Evolutionary conservation across 2,329 filamentous ascomycete genomes (phyloP).

Genomic region (Trichoderma citrinoviride): DNA sequence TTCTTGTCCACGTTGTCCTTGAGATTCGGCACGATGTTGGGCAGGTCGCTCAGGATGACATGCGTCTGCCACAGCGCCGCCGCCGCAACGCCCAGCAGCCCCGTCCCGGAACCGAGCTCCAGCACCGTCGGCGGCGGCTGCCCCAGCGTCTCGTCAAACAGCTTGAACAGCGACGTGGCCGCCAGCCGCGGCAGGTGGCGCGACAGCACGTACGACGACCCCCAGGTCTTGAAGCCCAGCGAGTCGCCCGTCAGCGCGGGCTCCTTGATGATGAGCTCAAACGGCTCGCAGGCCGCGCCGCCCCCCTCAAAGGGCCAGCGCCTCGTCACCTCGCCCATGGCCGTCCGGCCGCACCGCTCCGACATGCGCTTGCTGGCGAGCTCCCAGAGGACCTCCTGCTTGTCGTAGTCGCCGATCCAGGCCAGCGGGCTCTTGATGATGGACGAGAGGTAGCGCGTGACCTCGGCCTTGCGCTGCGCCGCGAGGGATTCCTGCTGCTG

Average conservation of each 20-base stretch:
- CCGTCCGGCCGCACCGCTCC: conserved; percentile 75
- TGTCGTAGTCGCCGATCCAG: conserved; percentile 67
- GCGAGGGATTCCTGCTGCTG: conserved; percentile 44
- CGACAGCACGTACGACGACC: conserved; percentile 81
- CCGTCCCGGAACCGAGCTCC: conserved; percentile 87
- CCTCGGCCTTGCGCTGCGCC: conserved; percentile 45
- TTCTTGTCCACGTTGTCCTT: conserved; percentile 70
- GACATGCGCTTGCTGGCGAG: conserved; percentile 75
- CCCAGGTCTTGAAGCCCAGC: conserved; percentile 93
- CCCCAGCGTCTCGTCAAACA: conserved; percentile 41
- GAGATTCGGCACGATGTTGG: conserved; percentile 79
- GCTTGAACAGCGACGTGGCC: conserved; percentile 43
- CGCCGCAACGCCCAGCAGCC: conserved; percentile 83
- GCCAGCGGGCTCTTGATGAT: conserved; percentile 64
- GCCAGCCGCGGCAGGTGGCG: conserved; percentile 59
- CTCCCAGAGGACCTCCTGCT: conserved; percentile 71
- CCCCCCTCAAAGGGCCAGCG: conserved; percentile 49
- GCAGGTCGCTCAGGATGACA: conserved; percentile 78
- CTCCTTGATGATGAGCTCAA: conserved; percentile 75
- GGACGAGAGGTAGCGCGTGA: conserved; percentile 64
- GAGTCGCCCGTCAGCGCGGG: conserved; percentile 85
- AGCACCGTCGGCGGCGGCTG: conserved; percentile 47
- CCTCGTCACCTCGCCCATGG: conserved; percentile 57
- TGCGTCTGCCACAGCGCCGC: conserved; percentile 65
- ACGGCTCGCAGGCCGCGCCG: conserved; percentile 35